A percentile compares a stretch with the other conserved stretches of the same genome.
Evolutionary conservation across 1,139 yeast genomes (phyloP).

Genomic region (Geotrichum phurueaensis): DNA sequence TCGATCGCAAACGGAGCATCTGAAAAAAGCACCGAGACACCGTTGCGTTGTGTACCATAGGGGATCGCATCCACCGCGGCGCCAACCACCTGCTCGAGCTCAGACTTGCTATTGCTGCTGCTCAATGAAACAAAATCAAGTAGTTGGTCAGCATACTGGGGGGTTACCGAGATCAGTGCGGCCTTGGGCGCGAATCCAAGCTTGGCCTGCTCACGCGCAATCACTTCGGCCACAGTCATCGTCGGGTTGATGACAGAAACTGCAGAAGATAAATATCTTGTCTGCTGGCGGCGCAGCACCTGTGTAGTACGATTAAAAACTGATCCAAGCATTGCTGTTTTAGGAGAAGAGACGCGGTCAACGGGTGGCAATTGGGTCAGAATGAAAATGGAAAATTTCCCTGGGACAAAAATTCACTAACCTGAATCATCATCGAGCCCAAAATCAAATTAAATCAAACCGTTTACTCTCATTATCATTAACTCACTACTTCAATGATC

Average conservation of each 20-base stretch:
- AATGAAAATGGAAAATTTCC: background rate
- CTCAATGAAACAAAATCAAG: constrained; percentile 11
- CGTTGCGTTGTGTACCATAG: constrained; percentile 32
- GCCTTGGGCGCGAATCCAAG: constrained; percentile 14
- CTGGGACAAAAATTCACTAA: background rate
- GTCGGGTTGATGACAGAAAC: constrained; percentile 22
- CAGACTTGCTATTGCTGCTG: background rate
- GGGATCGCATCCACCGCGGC: constrained; percentile 33
- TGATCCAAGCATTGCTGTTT: background rate
- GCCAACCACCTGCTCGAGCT: constrained; percentile 25
- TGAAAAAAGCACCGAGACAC: constrained; percentile 28
- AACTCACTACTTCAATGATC: background rate
- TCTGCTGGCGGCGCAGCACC: background rate
- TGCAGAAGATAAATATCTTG: background rate
- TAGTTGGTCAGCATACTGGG: constrained; percentile 25
- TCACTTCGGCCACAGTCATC: constrained; percentile 19
- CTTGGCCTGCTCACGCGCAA: constrained; percentile 15
- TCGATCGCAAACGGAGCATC: constrained; percentile 20
- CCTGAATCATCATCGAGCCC: no score
- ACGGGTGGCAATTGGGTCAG: background rate
- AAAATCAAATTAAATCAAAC: no score
- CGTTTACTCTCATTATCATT: background rate
- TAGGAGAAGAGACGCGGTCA: background rate
- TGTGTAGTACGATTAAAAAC: background rate
- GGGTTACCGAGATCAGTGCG: constrained; percentile 29